Evolutionary conservation across 78 protist species (phyloP), one percentile per base, ranked within the genome.

Genomic region (Bigelowiella natans): DNA sequence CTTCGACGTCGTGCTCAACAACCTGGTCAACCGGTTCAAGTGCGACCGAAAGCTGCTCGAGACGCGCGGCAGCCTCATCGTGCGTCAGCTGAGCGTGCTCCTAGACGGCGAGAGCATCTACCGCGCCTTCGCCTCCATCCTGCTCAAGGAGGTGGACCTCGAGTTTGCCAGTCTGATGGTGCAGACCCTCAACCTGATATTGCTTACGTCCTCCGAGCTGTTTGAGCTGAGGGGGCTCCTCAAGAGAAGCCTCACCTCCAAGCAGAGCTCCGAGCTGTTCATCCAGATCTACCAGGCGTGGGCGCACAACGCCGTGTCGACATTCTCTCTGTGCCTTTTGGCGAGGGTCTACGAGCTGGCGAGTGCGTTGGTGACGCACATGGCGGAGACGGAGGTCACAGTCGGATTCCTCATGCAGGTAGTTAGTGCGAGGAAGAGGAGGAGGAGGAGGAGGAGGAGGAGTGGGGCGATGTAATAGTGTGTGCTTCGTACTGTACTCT

Each of bases 341-440:
- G 84, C 95, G 36, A 87, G 92, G 82, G 90, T 82, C 30, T 96
- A 94, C 94, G 82, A 90, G 37, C 97, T 90, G 3, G 96, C 97
- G 0, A 0, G 51, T 1, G 82, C 39, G 1, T 91, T 95, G 28
- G 18, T 96, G 26, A 1, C 0, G 31, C 11, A 28, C 2, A 93
- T 95, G 36, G 92, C 96, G 18, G 93, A 93, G 37, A 28, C 93
- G 31, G 97, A 96, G 63, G 82, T 96, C 39, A 93, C 95, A 1
- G 95, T 96, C 31, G 39, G 38, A 37, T 91, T 97, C 88, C 96
- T 97, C 37, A 89, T 97, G 85, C 97, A 97, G 39, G 0, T 88
- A 37, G 73, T 51, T 51, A 51, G 73, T 51, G 73, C 7, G 34
- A 51, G 18, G 18, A 51, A 51, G 7, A 18, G 73, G 73, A 18